phyloP scores from a whole-genome alignment of 2,329 filamentous ascomycete species.

The Aplosporella prunicola region DNA sequence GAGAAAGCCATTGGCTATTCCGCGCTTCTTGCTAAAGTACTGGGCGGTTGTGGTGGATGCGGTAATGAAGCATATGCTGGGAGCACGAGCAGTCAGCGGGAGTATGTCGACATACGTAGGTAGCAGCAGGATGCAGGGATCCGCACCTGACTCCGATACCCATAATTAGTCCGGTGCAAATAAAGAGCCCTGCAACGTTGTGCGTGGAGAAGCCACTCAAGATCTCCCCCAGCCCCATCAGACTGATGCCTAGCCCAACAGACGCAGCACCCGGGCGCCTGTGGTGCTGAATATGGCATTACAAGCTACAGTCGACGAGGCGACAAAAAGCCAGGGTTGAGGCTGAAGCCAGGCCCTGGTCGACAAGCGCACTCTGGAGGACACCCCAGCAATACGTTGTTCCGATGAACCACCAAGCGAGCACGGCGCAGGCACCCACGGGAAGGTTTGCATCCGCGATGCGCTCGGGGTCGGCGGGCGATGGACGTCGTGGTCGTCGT shows the following conservation, averaged over 20 bases:
- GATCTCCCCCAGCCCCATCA: slow-evolving; percentile 43
- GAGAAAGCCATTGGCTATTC: slow-evolving; percentile 47
- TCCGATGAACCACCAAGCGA: slow-evolving; percentile 45
- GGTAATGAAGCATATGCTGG: slow-evolving; percentile 7
- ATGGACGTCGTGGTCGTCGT: slow-evolving; percentile 5
- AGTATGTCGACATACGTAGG: slow-evolving; percentile 4
- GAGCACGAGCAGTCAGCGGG: slow-evolving; percentile 2
- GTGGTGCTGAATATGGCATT: slow-evolving; percentile 45
- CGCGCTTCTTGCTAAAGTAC: slow-evolving; percentile 46
- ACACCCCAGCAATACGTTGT: slow-evolving; percentile 52
- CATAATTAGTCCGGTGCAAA: slow-evolving; percentile 38
- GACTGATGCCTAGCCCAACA: slow-evolving; percentile 43
- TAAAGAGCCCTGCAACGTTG: slow-evolving; percentile 40
- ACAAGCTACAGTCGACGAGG: slow-evolving; percentile 42
- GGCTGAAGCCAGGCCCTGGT: slow-evolving; percentile 38
- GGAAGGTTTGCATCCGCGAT: slow-evolving; percentile 24
- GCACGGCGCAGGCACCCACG: slow-evolving; percentile 40
- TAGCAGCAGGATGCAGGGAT: slow-evolving; percentile 5
- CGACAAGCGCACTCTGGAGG: slow-evolving; percentile 47
- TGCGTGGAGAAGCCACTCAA: slow-evolving; percentile 38
- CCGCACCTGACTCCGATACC: slow-evolving; percentile 32
- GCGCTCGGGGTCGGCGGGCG: slow-evolving; percentile 10
- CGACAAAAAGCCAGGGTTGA: slow-evolving; percentile 51
- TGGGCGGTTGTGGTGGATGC: slow-evolving; percentile 32
- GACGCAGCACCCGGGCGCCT: slow-evolving; percentile 43